Base-by-base conservation (phyloP, 2,329 filamentous ascomycete genomes). In the Pestalotiopsis sp. region DNA sequence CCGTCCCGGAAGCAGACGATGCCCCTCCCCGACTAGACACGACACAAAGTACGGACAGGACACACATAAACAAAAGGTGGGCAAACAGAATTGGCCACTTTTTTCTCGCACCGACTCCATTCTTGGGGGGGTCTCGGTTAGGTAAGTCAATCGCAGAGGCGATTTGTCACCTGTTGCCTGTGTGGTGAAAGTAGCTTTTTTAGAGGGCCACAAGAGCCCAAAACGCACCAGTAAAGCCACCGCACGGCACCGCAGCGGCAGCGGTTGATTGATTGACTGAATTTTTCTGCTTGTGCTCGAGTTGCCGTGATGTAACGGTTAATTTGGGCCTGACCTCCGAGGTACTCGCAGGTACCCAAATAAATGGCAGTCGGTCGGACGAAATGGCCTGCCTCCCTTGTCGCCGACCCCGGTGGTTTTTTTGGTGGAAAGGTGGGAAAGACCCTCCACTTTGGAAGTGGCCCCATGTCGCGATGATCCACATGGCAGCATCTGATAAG, bases 401-500 rank as follows among this genome's bases (percentile, higher is more conserved):
- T 64, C 38, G 61, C 61, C 61, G 61, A 64, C n/a, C 61, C 61
- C 61, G 61, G 61, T 27, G 61, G 20, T 25, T 25, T 25, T 14
- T 20, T 20, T 36, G 31, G 31, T 36, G 31, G 31, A 36, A 36
- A 36, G 31, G 31, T 36, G 31, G 31, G 7, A 36, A 7, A 20
- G 9, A 4, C 17, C 45, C 45, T 64, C 61, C 61, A 64, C 61
- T 49, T 64, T 23, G 17, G 20, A 12, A 20, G 14, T 62, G 27
- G 59, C 25, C 59, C 59, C 59, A 62, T 39, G n/a, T 39, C 25
- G n/a, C 17, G 31, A 62, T 27, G 36, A 31, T 39, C 59, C 59
- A 62, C 59, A 62, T 56, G 39, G 25, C 45, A 12, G 23, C 64
- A 56, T 66, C 52, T 66, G 41, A 57, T 66, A 59, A 71, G 74